Evolutionary conservation across 495 filamentous ascomycete species (phyloP).

Genomic region (Aspergillus coremiiformis): DNA sequence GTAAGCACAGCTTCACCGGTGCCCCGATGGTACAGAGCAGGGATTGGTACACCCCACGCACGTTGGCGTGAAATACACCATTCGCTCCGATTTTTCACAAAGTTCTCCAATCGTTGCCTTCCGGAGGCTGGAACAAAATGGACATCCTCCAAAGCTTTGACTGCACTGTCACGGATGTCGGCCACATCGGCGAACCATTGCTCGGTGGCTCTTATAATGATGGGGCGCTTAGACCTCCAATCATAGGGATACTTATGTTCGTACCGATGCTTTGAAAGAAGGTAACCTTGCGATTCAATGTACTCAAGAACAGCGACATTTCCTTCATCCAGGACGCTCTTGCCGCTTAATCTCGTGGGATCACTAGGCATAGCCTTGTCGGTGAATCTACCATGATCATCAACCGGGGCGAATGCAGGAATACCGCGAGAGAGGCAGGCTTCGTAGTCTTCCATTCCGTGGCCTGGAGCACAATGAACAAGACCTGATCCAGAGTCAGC

Average conservation of each 20-base stretch:
- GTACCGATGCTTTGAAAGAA: constrained; percentile 62
- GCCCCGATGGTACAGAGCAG: constrained; percentile 68
- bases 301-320: constrained; percentile 61
- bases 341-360: constrained; percentile 52
- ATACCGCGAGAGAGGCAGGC: constrained; percentile 63
- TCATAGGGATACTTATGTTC: constrained; percentile 95
- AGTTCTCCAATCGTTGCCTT: constrained; percentile 66
- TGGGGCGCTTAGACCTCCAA: constrained; percentile 88
- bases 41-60: constrained; percentile 94
- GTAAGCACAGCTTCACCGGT: constrained; percentile 66
- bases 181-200: constrained; percentile 97
- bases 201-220: constrained; percentile 84
- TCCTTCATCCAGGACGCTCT: constrained; percentile 57
- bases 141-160: constrained; percentile 61
- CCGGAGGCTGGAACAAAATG: constrained; percentile 70
- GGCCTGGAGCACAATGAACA: constrained; percentile 89
- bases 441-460: constrained; percentile 94
- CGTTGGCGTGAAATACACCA: constrained; percentile 99
- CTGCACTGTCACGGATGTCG: constrained; percentile 63
- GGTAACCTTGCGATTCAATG: constrained; percentile 41
- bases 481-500: constrained; percentile 81
- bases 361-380: constrained; percentile 60
- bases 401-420: constrained; percentile 67
- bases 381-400: constrained; percentile 74
- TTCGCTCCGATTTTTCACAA: constrained; percentile 79